phyloP scores from a whole-genome alignment of 1,139 yeast genomes.

The Hyphopichia buzzinii region DNA sequence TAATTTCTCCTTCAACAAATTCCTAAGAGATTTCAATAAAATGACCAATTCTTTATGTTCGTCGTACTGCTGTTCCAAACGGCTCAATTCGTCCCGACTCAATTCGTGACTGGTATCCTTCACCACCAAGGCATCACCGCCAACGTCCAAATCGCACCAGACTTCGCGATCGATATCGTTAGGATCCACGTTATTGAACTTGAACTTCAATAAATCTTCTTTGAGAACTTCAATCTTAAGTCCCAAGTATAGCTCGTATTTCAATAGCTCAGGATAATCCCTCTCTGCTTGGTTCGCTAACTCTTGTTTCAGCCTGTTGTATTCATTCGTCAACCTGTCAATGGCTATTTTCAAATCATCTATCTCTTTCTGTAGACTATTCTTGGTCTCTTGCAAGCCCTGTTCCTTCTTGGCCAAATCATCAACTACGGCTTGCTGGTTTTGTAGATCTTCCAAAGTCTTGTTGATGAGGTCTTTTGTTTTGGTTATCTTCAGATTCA shows the following conservation, averaged over 20 bases:
- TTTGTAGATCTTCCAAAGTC: conserved; percentile 18
- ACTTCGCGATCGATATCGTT: conserved; percentile 36
- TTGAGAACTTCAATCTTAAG: conserved; percentile 40
- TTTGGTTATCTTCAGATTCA: conserved; percentile 19
- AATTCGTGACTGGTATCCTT: conserved; percentile 32
- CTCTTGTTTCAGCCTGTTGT: conserved; percentile 16
- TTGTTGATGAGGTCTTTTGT: conserved; percentile 18
- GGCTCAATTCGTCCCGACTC: conserved; percentile 16
- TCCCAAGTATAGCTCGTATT: conserved; percentile 47
- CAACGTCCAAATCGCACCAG: conserved; percentile 36
- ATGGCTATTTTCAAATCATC: conserved; percentile 22
- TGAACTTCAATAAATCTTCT: conserved; percentile 35
- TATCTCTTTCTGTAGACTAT: conserved; percentile 25
- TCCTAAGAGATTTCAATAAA: conserved; percentile 37
- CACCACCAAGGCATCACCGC: conserved; percentile 31
- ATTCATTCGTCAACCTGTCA: conserved; percentile 16
- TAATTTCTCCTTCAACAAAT: conserved; percentile 14
- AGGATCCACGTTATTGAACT: conserved; percentile 44
- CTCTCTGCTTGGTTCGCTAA: conserved; percentile 25
- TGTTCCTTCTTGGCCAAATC: conserved; percentile 24
- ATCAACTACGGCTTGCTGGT: conserved; percentile 27
- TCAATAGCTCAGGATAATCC: conserved; percentile 39
- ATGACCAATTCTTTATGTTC: conserved; percentile 33
- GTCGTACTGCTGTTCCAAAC: conserved; percentile 32
- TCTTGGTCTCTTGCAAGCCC: conserved; percentile 19